Percentiles rank a stretch among this genome's conserved stretches.
Conservation (phyloP, 768 basidiomycete genomes). For the Pulveroboletus sp. region DNA sequence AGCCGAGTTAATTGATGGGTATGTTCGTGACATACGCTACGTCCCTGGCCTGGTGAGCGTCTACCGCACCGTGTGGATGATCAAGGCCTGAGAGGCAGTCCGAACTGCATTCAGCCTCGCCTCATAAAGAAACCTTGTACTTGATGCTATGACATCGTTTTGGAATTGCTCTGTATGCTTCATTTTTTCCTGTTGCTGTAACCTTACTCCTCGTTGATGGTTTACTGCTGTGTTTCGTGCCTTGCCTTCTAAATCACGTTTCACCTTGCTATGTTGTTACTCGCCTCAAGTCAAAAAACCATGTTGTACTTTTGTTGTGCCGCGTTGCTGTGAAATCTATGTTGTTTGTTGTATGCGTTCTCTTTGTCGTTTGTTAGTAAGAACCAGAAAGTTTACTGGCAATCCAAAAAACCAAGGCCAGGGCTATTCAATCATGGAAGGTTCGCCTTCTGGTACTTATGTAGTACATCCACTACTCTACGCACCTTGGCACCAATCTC, state of each 20-base stretch:
- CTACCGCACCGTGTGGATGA: slow-evolving; percentile 51
- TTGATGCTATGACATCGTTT: neutral
- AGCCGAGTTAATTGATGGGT: slow-evolving; percentile 38
- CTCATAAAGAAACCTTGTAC: neutral
- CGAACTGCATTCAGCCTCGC: neutral
- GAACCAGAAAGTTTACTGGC: no score
- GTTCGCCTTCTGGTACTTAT: no score
- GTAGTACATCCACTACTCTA: no score
- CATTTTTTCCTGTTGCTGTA: neutral
- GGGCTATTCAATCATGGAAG: no score
- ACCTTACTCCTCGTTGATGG: neutral
- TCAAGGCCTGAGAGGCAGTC: slow-evolving; percentile 19
- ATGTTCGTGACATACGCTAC: slow-evolving; percentile 43
- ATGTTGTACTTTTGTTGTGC: neutral
- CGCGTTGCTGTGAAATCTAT: neutral
- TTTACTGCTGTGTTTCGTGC: neutral
- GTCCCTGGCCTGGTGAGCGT: slow-evolving; percentile 47
- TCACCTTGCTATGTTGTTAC: neutral
- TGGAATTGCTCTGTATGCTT: neutral
- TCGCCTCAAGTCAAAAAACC: neutral
- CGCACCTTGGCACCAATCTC: no score
- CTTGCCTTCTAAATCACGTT: neutral
- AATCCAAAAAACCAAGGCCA: no score
- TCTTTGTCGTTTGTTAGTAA: no score
- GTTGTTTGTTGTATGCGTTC: neutral